A percentile compares a stretch with the other conserved stretches of the same genome.
Conservation (phyloP, 208 protist species). For the Leishmania tropica region DNA sequence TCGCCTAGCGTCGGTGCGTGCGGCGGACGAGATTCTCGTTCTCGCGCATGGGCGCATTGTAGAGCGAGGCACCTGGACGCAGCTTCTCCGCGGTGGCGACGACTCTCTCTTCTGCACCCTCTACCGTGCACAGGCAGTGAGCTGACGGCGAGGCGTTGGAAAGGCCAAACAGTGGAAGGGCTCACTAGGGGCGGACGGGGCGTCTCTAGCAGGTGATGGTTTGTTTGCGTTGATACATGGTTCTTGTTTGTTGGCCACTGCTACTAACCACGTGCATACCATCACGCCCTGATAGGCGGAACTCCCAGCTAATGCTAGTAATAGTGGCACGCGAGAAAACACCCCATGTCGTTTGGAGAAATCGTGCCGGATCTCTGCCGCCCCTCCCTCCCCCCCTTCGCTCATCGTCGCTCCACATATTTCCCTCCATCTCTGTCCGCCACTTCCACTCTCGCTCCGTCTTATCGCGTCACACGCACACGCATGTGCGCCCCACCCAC, state of each 20-base stretch:
- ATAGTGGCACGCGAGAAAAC: too few species aligned
- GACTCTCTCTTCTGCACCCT: slow-evolving; percentile 30
- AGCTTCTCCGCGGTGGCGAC: slow-evolving; percentile 26
- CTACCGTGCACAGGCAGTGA: slow-evolving; percentile 7
- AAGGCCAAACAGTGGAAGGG: not conserved
- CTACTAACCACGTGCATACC: not conserved
- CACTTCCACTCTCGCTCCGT: not conserved
- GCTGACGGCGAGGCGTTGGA: not conserved
- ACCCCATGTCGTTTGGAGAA: not conserved
- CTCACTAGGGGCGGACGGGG: not conserved
- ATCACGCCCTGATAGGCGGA: not conserved
- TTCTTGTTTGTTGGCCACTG: not conserved
- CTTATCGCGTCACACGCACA: not conserved
- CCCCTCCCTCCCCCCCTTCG: not conserved
- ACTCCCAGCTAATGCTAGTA: not conserved
- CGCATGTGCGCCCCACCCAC: not conserved
- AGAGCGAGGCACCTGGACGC: slow-evolving; percentile 62
- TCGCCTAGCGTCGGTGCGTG: slow-evolving; percentile 55
- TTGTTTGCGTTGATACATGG: not conserved
- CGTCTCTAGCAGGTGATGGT: not conserved
- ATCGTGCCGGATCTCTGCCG: not conserved
- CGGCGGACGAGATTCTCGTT: slow-evolving; percentile 63
- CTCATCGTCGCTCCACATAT: not conserved
- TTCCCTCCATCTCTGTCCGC: not conserved
- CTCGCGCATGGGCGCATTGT: slow-evolving; percentile 53